Evolutionary conservation across 1,284 basidiomycete species (phyloP).

Genomic region (Anthracocystis panici-leucophaei): DNA sequence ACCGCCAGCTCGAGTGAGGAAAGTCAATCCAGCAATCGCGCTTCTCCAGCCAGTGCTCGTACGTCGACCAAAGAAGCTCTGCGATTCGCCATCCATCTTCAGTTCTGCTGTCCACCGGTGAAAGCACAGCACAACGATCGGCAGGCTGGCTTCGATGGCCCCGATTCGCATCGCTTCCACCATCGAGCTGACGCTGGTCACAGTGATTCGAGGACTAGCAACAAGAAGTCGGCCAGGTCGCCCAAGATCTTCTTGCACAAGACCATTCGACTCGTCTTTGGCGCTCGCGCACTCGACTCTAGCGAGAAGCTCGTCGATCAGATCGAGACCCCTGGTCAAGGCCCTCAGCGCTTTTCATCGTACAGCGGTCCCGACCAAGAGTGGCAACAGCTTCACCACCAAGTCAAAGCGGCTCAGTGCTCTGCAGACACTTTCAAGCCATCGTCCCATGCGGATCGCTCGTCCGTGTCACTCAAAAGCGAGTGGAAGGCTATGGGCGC

Average conservation of each 20-base stretch:
- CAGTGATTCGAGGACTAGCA: neutral
- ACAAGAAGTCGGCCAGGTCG: conserved; percentile 11
- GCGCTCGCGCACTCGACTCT: conserved; percentile 54
- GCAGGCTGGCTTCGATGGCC: conserved; percentile 31
- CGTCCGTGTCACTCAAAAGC: neutral
- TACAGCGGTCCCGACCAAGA: conserved; percentile 57
- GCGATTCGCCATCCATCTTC: conserved; percentile 63
- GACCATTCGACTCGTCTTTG: conserved; percentile 60
- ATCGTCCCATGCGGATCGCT: neutral
- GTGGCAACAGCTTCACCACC: conserved; percentile 41
- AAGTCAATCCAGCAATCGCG: neutral
- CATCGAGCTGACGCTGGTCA: neutral
- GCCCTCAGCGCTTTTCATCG: conserved; percentile 36
- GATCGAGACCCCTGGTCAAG: conserved; percentile 52
- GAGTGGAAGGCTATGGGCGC: neutral
- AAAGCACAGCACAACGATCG: conserved; percentile 14
- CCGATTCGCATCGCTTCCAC: conserved; percentile 17
- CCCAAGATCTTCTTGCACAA: conserved; percentile 59
- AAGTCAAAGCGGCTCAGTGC: conserved; percentile 16
- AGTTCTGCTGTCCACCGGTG: conserved; percentile 51
- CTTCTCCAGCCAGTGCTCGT: conserved; percentile 7
- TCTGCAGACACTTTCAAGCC: neutral
- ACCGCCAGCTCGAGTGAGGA: neutral
- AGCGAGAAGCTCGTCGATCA: conserved; percentile 48
- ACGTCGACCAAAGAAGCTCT: conserved; percentile 44